Evolutionary conservation across 1,284 basidiomycete genomes (phyloP).

Genomic region (Amylostereum areolatum): DNA sequence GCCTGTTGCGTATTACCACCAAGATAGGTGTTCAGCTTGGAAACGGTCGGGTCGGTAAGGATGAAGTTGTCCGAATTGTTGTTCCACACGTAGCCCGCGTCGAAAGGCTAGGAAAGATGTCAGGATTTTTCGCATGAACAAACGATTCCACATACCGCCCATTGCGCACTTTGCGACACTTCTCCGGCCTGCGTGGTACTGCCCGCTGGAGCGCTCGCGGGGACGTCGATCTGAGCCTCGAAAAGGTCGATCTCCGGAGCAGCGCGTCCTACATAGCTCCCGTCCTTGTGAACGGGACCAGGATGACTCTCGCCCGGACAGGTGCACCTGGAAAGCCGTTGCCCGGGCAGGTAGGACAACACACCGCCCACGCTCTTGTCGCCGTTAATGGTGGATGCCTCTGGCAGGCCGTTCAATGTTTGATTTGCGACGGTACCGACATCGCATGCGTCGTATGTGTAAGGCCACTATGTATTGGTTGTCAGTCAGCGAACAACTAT

Average conservation of each 20-base stretch:
- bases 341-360: slow-evolving; percentile 45
- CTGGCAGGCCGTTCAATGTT: slow-evolving; percentile 30
- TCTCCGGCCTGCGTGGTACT: slow-evolving; percentile 19
- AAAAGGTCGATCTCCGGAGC: slow-evolving; percentile 48
- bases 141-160: slow-evolving; percentile 27
- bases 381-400: slow-evolving; percentile 32
- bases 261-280: slow-evolving; percentile 45
- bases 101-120: slow-evolving; percentile 35
- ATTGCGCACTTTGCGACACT: slow-evolving; percentile 42
- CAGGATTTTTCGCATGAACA: neutral
- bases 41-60: slow-evolving; percentile 37
- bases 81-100: slow-evolving; percentile 27
- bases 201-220: slow-evolving; percentile 14
- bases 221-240: slow-evolving; percentile 20
- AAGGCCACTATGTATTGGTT: slow-evolving; percentile 35
- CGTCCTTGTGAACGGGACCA: slow-evolving; percentile 45
- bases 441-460: slow-evolving; percentile 51
- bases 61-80: slow-evolving; percentile 36
- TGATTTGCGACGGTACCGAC: slow-evolving; percentile 54
- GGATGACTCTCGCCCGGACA: slow-evolving; percentile 50
- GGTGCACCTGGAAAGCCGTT: slow-evolving; percentile 46
- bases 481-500: too few species aligned
- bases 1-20: slow-evolving; percentile 54
- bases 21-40: slow-evolving; percentile 43
- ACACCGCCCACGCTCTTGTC: slow-evolving; percentile 29